Conservation (phyloP, 345 rosid species). For the Gossypium anomalum region DNA sequence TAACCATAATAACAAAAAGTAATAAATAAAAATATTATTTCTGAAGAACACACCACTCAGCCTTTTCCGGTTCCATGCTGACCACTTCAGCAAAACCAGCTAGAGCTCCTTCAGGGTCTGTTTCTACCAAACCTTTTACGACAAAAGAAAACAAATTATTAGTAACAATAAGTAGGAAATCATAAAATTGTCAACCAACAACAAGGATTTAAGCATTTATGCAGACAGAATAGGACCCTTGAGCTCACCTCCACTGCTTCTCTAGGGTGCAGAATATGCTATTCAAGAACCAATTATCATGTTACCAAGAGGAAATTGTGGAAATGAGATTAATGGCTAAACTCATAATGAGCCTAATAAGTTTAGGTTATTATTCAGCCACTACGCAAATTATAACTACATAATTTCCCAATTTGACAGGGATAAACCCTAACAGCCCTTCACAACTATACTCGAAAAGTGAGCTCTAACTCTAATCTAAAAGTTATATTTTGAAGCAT, state of each 20-base stretch:
- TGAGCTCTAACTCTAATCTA: background rate
- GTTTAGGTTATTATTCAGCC: background rate
- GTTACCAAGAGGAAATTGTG: background rate
- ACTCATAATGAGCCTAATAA: constrained; percentile 2
- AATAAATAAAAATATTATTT: background rate
- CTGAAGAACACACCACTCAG: constrained; percentile 69
- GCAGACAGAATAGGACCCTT: background rate
- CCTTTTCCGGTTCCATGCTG: constrained; percentile 93
- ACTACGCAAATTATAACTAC: background rate
- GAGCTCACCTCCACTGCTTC: background rate
- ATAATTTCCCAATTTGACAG: background rate
- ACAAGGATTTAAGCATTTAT: background rate
- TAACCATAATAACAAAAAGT: background rate
- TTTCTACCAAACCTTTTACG: constrained; percentile 73
- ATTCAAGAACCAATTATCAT: background rate
- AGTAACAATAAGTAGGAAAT: constrained; percentile 1
- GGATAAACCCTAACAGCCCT: constrained; percentile 3
- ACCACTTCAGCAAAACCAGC: constrained; percentile 94
- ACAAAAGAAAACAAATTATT: background rate
- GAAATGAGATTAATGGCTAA: background rate
- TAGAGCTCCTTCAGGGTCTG: constrained; percentile 90
- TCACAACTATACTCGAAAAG: background rate
- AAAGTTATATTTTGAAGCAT: background rate
- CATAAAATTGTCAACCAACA: background rate
- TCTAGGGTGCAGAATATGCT: background rate